A percentile compares a stretch with the other conserved stretches of the same genome.
Conservation (phyloP, 345 rosid species). For the Linum trigynum region DNA sequence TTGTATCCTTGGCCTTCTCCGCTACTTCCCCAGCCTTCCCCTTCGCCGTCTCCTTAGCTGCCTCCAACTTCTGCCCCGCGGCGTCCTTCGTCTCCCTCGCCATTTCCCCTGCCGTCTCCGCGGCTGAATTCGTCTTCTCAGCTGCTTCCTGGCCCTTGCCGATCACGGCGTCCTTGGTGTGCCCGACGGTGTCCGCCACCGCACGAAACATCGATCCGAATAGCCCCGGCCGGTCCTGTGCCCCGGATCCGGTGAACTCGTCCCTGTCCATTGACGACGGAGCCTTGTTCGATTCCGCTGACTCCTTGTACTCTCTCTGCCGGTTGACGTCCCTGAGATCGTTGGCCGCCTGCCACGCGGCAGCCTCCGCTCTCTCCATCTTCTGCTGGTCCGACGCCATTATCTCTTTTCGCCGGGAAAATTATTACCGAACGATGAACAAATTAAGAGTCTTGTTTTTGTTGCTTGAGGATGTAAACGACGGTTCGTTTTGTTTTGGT, state of each 20-base stretch:
- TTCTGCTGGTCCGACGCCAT: not conserved
- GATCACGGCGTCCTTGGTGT: not conserved
- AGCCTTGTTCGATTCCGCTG: constrained; percentile 14
- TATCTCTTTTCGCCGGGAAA: not conserved
- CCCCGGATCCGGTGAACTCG: constrained; percentile 11
- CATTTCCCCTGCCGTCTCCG: not conserved
- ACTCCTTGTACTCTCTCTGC: constrained; percentile 17
- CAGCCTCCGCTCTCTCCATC: constrained; percentile 4
- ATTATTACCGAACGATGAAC: not conserved
- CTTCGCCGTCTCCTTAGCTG: constrained; percentile 1
- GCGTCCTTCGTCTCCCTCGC: not conserved
- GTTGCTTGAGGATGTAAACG: too few relatives aligned
- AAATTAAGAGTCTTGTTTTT: too few relatives aligned
- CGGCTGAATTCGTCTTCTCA: not conserved
- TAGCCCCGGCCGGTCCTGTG: constrained; percentile 1
- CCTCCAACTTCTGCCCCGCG: not conserved
- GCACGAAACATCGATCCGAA: not conserved
- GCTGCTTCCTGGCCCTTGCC: not conserved
- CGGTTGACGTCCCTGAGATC: not conserved
- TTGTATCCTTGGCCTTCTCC: not conserved
- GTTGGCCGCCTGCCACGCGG: not conserved
- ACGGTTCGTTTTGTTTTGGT: too few relatives aligned
- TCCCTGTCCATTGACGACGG: not conserved
- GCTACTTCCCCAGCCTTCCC: not conserved
- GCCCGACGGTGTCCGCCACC: not conserved